Conservation (phyloP, 768 basidiomycete species). For the Pulveroboletus sp. region DNA sequence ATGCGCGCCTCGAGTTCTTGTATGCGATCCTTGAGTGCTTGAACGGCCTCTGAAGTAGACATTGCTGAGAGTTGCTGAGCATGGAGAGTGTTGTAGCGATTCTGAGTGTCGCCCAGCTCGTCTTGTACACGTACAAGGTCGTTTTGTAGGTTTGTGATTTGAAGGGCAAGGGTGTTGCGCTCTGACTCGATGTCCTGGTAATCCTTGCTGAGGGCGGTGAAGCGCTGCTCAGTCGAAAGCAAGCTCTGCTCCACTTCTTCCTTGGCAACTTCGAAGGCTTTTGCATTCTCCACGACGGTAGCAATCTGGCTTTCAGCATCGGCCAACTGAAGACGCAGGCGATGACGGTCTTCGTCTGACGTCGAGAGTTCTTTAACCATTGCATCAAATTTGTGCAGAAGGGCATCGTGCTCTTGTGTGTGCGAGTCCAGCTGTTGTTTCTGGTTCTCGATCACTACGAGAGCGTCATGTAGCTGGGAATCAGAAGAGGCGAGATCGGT, state of each 20-base stretch:
- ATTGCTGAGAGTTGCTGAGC: conserved; percentile 63
- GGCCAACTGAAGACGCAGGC: conserved; percentile 30
- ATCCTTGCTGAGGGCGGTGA: conserved; percentile 42
- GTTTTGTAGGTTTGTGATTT: conserved; percentile 56
- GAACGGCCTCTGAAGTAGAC: conserved; percentile 52
- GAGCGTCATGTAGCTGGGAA: conserved; percentile 14
- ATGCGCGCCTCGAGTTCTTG: conserved; percentile 66
- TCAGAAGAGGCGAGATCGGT: conserved; percentile 15
- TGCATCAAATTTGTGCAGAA: conserved; percentile 33
- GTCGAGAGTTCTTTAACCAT: conserved; percentile 36
- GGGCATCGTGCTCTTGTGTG: conserved; percentile 22
- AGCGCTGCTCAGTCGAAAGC: conserved; percentile 35
- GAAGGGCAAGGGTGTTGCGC: conserved; percentile 61
- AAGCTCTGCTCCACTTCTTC: conserved; percentile 33
- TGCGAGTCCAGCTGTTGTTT: conserved; percentile 9
- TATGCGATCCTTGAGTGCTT: conserved; percentile 58
- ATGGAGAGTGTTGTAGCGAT: conserved; percentile 58
- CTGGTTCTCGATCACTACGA: conserved; percentile 20
- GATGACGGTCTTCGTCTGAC: conserved; percentile 20
- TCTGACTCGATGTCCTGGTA: conserved; percentile 60
- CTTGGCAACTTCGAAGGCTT: conserved; percentile 32
- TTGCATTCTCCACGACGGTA: conserved; percentile 32
- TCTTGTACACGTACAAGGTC: conserved; percentile 53
- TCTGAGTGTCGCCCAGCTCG: conserved; percentile 54
- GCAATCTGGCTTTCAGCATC: conserved; percentile 34